Base-by-base conservation (phyloP, 2,329 filamentous ascomycete species). In the Penicillium sclerotiorum region DNA sequence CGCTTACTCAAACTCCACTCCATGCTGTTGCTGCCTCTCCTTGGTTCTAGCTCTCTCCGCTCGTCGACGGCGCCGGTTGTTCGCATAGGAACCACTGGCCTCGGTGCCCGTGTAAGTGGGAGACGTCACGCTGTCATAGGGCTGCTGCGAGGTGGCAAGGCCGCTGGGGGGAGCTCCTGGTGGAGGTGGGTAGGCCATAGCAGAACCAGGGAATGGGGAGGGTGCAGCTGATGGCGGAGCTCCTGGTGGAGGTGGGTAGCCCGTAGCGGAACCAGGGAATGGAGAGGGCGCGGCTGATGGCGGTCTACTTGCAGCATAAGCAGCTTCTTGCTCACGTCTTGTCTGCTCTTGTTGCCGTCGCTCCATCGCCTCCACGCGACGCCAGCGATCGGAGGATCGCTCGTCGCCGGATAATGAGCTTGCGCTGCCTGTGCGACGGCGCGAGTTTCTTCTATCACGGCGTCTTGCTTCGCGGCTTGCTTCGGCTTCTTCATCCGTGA, bases 401-500 rank as follows among this genome's bases (percentile, higher is more conserved):
- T 75, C 71, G 28, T 68, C 68, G 11, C 71, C 71, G 8, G 73
- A 75, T 13, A 74, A 59, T 13, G 73, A 74, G 43, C 72, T 72
- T 12, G 65, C 66, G 32, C 71, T 74, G 27, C 70, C 73, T 43
- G 64, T 65, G 33, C 71, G 70, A 42, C 67, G 65, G n/a, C 71
- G 71, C 9, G 72, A 73, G 28, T 60, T 64, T 27, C 70, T 66
- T 43, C 73, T 69, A 52, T 70, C 79, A 52, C 73, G 69, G 40
- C 77, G 73, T 53, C 79, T 72, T 8, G 78, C 78, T 57, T 82
- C 79, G 22, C 82, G 78, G 54, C 81, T 80, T 6, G 81, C 81
- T 8, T 80, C 80, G 12, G 82, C 82, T 72, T 86, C 83, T 68
- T 84, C 79, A 59, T 84, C 80, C 9, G 81, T 83, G 21, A 87